Conservation (phyloP, 2,329 filamentous ascomycete species). For the Aspergillus sp. region DNA sequence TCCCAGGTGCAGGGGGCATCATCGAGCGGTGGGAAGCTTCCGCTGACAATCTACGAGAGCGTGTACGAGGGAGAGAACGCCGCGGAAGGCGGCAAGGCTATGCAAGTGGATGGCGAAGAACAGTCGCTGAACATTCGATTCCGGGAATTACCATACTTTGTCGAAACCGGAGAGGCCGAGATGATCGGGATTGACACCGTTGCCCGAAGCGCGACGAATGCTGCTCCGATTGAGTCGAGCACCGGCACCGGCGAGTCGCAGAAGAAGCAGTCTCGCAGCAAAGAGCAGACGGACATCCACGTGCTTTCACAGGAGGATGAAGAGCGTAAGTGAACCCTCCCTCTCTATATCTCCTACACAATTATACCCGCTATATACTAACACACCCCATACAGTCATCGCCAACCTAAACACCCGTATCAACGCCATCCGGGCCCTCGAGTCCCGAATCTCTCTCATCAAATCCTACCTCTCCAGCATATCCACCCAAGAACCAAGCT, state of each 20-base stretch:
- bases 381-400: constrained; percentile 33
- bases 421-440: constrained; percentile 92
- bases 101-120: constrained; percentile 69
- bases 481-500: constrained; percentile 54
- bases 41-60: constrained; percentile 87
- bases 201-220: constrained; percentile 78
- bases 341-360: too few species aligned
- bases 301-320: constrained; percentile 61
- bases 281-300: constrained; percentile 24
- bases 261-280: constrained; percentile 28
- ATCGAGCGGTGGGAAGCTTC: constrained; percentile 73
- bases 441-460: constrained; percentile 71
- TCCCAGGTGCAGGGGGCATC: constrained; percentile 51
- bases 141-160: constrained; percentile 76
- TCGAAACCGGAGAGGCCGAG: constrained; percentile 93
- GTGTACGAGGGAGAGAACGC: constrained; percentile 69
- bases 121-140: constrained; percentile 67
- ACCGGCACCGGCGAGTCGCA: constrained; percentile 12
- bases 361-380: too few species aligned
- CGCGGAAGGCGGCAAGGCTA: constrained; percentile 59
- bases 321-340: constrained; percentile 50
- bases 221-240: constrained; percentile 56
- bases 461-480: constrained; percentile 74
- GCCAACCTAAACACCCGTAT: constrained; percentile 76
- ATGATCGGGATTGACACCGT: constrained; percentile 98